phyloP scores from a whole-genome alignment of 1,284 basidiomycete species.

The Malassezia pachydermatis region DNA sequence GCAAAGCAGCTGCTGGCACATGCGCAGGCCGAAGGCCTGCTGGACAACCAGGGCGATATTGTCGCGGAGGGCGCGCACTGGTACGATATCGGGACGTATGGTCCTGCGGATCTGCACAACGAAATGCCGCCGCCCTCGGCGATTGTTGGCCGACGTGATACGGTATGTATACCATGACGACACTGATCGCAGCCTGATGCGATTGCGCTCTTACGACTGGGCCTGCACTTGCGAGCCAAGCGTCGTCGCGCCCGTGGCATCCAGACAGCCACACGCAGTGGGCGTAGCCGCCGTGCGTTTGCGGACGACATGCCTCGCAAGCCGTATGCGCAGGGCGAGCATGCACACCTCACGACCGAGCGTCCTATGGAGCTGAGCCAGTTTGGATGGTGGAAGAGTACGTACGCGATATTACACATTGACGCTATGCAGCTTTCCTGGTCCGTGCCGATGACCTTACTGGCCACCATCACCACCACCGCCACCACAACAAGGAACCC shows the following conservation, averaged over 20 bases:
- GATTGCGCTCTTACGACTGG: constrained; percentile 11
- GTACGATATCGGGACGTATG: constrained; percentile 20
- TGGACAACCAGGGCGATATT: constrained; percentile 12
- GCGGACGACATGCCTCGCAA: constrained; percentile 9
- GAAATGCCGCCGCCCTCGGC: constrained; percentile 28
- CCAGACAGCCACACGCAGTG: background rate
- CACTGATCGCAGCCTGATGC: constrained; percentile 15
- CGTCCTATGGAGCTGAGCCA: constrained; percentile 1
- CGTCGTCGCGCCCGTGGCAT: constrained; percentile 2
- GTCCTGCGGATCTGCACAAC: constrained; percentile 21
- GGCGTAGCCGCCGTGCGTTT: background rate
- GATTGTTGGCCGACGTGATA: constrained; percentile 26
- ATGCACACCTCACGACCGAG: background rate
- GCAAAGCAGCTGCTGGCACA: constrained; percentile 12
- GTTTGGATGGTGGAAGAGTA: constrained; percentile 15
- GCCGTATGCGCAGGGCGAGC: constrained; percentile 5
- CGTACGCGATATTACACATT: background rate
- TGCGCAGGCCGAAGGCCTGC: constrained; percentile 22
- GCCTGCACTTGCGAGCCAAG: constrained; percentile 17
- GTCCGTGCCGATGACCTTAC: constrained; percentile 3
- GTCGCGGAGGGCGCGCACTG: constrained; percentile 7
- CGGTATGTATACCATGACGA: background rate
- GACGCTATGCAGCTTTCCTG: constrained; percentile 9
- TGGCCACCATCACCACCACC: background rate
- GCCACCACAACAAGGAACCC: too few relatives aligned